phyloP scores from a whole-genome alignment of 768 basidiomycete species.

The Podaxis carcinomalis region DNA sequence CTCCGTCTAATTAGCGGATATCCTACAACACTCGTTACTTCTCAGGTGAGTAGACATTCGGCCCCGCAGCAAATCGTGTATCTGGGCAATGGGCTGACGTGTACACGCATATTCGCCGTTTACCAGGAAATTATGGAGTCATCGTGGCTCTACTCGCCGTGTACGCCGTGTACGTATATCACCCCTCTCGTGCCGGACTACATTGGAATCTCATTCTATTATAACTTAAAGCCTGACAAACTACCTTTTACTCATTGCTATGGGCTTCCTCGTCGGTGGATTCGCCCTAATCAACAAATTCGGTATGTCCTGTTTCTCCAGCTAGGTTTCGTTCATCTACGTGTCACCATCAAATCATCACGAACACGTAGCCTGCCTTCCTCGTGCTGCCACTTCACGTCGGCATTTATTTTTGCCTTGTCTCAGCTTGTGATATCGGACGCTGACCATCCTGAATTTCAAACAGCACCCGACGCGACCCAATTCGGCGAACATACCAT shows the following conservation, averaged over 20 bases:
- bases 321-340: neutral
- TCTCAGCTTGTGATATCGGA: neutral
- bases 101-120: constrained; percentile 1
- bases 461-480: constrained; percentile 75
- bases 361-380: constrained; percentile 4
- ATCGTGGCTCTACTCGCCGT: constrained; percentile 75
- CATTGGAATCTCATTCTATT: neutral
- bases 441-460: neutral
- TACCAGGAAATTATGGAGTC: constrained; percentile 80
- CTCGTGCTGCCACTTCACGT: neutral
- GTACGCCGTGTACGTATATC: constrained; percentile 66
- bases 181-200: neutral
- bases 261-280: constrained; percentile 87
- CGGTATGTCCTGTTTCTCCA: constrained; percentile 46
- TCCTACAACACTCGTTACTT: constrained; percentile 93
- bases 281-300: constrained; percentile 87
- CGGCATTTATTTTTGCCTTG: neutral
- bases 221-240: constrained; percentile 66
- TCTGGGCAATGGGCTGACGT: neutral
- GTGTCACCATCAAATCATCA: neutral
- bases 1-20: constrained; percentile 58
- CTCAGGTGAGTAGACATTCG: constrained; percentile 46
- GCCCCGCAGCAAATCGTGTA: neutral
- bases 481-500: constrained; percentile 78
- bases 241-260: constrained; percentile 74